Conservation (phyloP, 2,329 filamentous ascomycete species). For the Colletotrichum navitas region DNA sequence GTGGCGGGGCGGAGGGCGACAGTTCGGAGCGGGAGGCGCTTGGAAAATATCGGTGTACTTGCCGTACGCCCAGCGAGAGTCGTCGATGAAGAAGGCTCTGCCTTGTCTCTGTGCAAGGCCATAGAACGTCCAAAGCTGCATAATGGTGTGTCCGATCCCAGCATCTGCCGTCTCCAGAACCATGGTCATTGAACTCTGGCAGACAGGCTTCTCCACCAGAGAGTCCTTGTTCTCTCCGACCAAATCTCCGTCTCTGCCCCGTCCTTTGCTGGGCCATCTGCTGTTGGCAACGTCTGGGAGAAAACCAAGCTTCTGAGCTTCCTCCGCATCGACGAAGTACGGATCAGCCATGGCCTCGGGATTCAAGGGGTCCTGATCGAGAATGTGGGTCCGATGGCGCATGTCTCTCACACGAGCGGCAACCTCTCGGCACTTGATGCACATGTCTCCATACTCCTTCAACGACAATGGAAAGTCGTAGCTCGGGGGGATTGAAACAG, state of each 20-base stretch:
- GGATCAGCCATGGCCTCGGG: constrained; percentile 73
- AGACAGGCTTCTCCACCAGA: constrained; percentile 66
- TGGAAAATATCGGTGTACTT: constrained; percentile 80
- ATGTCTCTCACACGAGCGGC: constrained; percentile 68
- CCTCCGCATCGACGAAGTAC: constrained; percentile 80
- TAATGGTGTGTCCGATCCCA: constrained; percentile 80
- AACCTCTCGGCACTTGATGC: constrained; percentile 74
- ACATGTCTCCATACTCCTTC: constrained; percentile 77
- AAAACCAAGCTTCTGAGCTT: constrained; percentile 75
- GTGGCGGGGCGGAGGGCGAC: constrained; percentile 78
- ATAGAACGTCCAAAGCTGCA: constrained; percentile 88
- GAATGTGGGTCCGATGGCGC: constrained; percentile 55
- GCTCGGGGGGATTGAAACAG: constrained; percentile 79
- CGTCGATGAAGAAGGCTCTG: constrained; percentile 86
- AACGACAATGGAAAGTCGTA: constrained; percentile 75
- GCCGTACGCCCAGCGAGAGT: constrained; percentile 86
- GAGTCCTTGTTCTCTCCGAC: constrained; percentile 62
- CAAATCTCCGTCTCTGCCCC: constrained; percentile 51
- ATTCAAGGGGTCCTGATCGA: constrained; percentile 60
- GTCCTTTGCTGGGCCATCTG: constrained; percentile 36
- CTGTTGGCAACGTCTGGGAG: constrained; percentile 59
- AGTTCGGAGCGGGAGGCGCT: constrained; percentile 73
- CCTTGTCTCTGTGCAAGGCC: constrained; percentile 81
- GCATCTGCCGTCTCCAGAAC: constrained; percentile 80
- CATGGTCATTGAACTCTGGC: constrained; percentile 80